These are phyloP conservation scores for Raddia guianensis DNA, from an alignment of 176 grass and related monocot species.

Conservation along the genomic window DNA sequence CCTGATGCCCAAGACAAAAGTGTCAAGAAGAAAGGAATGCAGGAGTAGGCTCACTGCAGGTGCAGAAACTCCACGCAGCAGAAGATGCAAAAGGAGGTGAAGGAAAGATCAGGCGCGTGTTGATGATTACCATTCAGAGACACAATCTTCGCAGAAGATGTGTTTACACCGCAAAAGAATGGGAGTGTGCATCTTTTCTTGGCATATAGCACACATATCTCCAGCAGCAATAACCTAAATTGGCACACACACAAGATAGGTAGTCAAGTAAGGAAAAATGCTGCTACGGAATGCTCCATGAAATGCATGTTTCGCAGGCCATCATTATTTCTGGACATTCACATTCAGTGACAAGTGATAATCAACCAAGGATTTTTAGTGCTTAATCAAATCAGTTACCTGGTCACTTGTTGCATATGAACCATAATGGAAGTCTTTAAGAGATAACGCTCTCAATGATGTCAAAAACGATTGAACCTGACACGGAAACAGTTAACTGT, in stretches of 20 bases:
- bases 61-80: not conserved
- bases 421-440: slow-evolving; percentile 89
- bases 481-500: slow-evolving; percentile 23
- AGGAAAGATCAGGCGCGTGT: not conserved
- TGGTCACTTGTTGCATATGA: slow-evolving; percentile 88
- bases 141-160: slow-evolving; percentile 87
- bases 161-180: slow-evolving; percentile 89
- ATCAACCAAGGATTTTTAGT: not conserved
- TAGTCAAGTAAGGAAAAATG: slow-evolving; percentile 25
- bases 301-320: not conserved
- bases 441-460: slow-evolving; percentile 79
- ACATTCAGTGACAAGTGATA: not conserved
- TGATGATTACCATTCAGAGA: slow-evolving; percentile 90
- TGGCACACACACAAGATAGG: not conserved
- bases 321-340: not conserved
- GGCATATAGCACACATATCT: slow-evolving; percentile 93
- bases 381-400: slow-evolving; percentile 51
- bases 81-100: not conserved
- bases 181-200: slow-evolving; percentile 86
- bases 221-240: slow-evolving; percentile 66
- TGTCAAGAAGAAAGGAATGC: not conserved
- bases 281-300: slow-evolving; percentile 1
- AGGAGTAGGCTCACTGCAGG: not conserved
- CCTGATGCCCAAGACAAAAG: slow-evolving; percentile 42
- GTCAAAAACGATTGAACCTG: slow-evolving; percentile 99